These are phyloP conservation scores for Globisporangium sylvaticum DNA, from an alignment of 352 stramenopile genomes.

Conservation along the genomic window DNA sequence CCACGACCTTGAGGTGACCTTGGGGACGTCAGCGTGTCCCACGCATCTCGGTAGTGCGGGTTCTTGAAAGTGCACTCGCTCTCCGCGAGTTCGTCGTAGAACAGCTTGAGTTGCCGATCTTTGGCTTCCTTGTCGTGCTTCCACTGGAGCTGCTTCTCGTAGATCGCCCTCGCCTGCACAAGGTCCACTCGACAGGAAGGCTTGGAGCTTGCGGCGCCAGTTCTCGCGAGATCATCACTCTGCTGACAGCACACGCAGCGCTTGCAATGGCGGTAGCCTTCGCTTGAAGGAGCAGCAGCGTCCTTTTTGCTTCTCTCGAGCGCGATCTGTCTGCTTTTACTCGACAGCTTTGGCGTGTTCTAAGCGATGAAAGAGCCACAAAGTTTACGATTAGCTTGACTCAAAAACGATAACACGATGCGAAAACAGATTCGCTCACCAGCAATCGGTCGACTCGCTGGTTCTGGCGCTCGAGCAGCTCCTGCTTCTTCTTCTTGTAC, in stretches of 20 bases:
- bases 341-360: conserved; percentile 44
- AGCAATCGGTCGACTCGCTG: conserved; percentile 27
- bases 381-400: background rate
- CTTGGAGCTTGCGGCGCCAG: background rate
- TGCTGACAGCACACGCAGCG: conserved; percentile 27
- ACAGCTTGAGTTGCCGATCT: conserved; percentile 28
- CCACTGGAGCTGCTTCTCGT: conserved; percentile 57
- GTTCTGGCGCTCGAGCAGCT: conserved; percentile 28
- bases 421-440: conserved; percentile 21
- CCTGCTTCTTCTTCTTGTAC: conserved; percentile 41
- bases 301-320: conserved; percentile 22
- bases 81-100: conserved; percentile 30
- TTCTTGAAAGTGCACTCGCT: conserved; percentile 59
- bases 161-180: conserved; percentile 40
- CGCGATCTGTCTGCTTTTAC: conserved; percentile 41
- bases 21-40: conserved; percentile 16
- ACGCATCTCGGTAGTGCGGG: conserved; percentile 41
- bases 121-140: conserved; percentile 41
- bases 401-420: background rate
- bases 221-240: background rate
- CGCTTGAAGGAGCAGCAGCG: background rate
- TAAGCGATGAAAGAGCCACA: conserved; percentile 9
- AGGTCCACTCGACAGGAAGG: conserved; percentile 16
- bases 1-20: background rate
- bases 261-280: background rate